Base-by-base conservation (phyloP, 352 stramenopile species). In the Phytopythium kandeliae region DNA sequence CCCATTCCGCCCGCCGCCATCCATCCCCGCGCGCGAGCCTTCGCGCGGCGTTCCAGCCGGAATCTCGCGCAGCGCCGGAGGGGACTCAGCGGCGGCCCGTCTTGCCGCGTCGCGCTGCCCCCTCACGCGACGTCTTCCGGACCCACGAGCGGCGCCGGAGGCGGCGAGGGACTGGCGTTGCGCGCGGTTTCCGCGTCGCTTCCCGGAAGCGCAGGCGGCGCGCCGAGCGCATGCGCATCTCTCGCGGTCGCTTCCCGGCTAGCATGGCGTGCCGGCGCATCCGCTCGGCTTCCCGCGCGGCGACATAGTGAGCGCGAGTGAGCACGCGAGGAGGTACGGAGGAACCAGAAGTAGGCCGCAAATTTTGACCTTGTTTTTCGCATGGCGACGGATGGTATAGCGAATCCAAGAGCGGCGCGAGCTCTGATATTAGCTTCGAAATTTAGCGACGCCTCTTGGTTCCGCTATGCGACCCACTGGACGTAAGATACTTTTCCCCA, bases 161-260 rank as follows among this genome's bases (percentile, higher is more conserved):
- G n/a, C 37, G 2, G 37, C 22, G 40, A 46, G 40, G 34, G 41
- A 48, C 24, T 16, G 22, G 41, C 24, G 44, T 9, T 50, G 26
- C 44, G 44, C 44, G 44, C 25, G 30, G 44, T 10, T 50, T 50
- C 30, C n/a, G 24, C 26, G 44, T 6, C 22, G 13, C 21, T 46
- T 46, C 40, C 40, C 10, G 21, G 40, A 46, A 46, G 21, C 19
- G 36, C n/a, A 12, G 36, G 13, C 16, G 44, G 5, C 28, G 44
- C n/a, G 41, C 15, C 41, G 24, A 21, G 21, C 28, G 24, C 24
- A 48, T 22, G 8, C 42, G 1, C 25, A 36, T 22, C 13, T 35
- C 43, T 17, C 25, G 36, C 17, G 43, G 37, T 37, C 40, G 21
- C 40, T 31, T 46, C 26, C 40, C n/a, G n/a, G n/a, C n/a, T n/a